Conservation (phyloP, 306 rosid genomes). For the Quercus robur region DNA sequence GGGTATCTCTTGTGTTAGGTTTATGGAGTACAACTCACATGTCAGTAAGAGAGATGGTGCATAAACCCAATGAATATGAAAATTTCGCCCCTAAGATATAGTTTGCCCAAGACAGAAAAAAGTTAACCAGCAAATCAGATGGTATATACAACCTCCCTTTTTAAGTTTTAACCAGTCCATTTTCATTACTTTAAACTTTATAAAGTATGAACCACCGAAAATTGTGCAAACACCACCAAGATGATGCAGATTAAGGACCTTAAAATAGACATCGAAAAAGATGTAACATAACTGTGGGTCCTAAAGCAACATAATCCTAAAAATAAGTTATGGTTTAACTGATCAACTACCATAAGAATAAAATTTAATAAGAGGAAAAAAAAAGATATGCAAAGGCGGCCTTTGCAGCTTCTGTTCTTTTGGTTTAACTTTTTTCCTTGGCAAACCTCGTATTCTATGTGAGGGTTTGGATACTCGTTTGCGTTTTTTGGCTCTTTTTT, state of each 20-base stretch:
- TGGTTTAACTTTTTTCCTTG: neutral
- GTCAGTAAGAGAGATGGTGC: too few relatives aligned
- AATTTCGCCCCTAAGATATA: too few relatives aligned
- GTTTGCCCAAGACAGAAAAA: too few relatives aligned
- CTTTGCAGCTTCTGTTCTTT: neutral
- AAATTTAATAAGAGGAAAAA: neutral
- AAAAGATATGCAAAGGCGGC: neutral
- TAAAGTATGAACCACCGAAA: too few relatives aligned
- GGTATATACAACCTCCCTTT: too few relatives aligned
- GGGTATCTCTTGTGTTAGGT: too few relatives aligned
- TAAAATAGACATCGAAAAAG: neutral
- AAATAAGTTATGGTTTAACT: conserved; percentile 16
- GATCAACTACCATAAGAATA: neutral
- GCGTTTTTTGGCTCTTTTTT: too few relatives aligned
- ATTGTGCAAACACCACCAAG: conserved; percentile 1
- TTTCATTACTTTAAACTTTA: neutral
- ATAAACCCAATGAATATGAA: too few relatives aligned
- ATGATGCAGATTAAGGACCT: conserved; percentile 18
- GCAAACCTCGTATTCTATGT: neutral
- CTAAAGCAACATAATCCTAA: conserved; percentile 1
- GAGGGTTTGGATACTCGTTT: too few relatives aligned
- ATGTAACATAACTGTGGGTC: conserved; percentile 12
- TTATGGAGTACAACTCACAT: too few relatives aligned
- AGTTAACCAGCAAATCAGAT: too few relatives aligned
- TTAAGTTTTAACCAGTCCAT: neutral